Percentiles rank a stretch among this genome's conserved stretches.
Evolutionary conservation across 371 early-diverging fungal genomes (phyloP).

Genomic region (Cladochytrium tenue): DNA sequence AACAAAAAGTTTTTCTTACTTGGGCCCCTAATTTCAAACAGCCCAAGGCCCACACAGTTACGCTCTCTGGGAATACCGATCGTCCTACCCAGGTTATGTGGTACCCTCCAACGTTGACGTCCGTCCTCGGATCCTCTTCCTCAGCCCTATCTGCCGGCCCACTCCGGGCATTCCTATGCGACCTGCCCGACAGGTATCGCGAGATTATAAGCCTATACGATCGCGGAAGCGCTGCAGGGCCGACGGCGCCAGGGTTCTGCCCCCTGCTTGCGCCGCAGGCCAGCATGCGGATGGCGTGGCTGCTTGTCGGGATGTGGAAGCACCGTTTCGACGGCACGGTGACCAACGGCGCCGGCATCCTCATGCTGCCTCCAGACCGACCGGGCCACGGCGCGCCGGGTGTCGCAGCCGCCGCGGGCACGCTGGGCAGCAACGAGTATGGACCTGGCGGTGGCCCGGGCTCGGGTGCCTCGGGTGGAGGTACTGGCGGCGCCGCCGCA

Average conservation of each 20-base stretch:
- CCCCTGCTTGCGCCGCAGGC: conserved; percentile 49
- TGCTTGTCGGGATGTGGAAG: conserved; percentile 43
- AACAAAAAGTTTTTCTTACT: no score
- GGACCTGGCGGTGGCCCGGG: conserved; percentile 4
- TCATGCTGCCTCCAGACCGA: conserved; percentile 10
- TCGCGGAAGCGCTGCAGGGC: conserved; percentile 29
- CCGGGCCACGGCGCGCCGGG: conserved; percentile 6
- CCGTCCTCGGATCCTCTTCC: conserved; percentile 12
- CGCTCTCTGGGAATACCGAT: background rate
- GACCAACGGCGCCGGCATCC: conserved; percentile 16
- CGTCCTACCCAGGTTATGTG: background rate
- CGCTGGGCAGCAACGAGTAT: background rate
- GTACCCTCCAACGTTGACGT: conserved; percentile 15
- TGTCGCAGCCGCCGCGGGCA: conserved; percentile 1
- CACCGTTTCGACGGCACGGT: conserved; percentile 39
- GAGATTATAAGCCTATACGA: conserved; percentile 50
- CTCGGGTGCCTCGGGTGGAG: background rate
- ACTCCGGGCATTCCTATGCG: conserved; percentile 36
- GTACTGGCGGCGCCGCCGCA: background rate
- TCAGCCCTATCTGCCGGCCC: conserved; percentile 19
- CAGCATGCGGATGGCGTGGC: conserved; percentile 51
- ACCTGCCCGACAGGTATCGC: conserved; percentile 44
- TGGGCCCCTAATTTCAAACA: no score
- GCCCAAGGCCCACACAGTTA: background rate
- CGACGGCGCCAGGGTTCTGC: conserved; percentile 43